Evolutionary conservation across 2,329 filamentous ascomycete genomes (phyloP).

Genomic region (Thelonectria rubi): DNA sequence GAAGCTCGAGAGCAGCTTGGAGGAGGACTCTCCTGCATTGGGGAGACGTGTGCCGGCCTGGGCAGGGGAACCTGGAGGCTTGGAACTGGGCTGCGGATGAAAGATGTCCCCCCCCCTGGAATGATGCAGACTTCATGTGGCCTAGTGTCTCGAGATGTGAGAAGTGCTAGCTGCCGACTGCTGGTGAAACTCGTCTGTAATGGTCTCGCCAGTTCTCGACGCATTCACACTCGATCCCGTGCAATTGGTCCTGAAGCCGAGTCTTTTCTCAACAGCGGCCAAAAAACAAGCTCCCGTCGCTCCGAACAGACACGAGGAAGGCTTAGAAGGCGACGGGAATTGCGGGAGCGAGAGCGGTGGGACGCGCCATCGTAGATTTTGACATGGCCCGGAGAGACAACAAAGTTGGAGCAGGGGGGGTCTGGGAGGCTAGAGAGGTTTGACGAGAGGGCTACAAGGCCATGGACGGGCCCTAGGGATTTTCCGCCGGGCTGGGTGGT

Average conservation of each 20-base stretch:
- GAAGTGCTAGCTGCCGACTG: background rate
- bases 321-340: background rate
- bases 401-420: no score
- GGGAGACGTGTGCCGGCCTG: constrained; percentile 1
- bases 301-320: background rate
- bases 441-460: background rate
- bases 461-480: no score
- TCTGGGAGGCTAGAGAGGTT: no score
- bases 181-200: background rate
- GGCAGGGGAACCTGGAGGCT: background rate
- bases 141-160: background rate
- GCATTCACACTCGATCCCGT: no score
- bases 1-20: constrained; percentile 1
- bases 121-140: background rate
- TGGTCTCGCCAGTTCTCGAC: no score
- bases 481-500: background rate
- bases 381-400: background rate
- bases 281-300: no score
- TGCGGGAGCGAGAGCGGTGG: background rate
- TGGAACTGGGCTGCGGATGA: constrained; percentile 4
- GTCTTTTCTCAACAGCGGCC: no score
- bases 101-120: constrained; percentile 3
- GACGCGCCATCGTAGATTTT: constrained; percentile 3
- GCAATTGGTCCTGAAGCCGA: no score
- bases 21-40: constrained; percentile 3